phyloP scores from a whole-genome alignment of 257 asterid species.

The Nicotiana obtusifolia region DNA sequence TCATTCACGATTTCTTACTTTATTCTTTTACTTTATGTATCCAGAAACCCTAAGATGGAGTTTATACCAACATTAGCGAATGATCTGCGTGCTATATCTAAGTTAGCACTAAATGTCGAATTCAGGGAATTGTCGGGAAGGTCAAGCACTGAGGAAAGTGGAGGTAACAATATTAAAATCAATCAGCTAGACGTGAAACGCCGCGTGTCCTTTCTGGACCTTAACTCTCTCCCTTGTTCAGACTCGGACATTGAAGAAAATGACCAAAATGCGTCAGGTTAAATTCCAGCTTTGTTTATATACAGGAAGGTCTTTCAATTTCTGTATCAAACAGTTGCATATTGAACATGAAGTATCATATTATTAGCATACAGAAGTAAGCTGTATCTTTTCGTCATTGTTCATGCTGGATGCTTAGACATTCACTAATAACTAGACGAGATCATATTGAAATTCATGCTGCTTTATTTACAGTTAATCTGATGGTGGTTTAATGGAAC shows the following conservation, averaged over 20 bases:
- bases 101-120: not conserved
- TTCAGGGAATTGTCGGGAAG: not conserved
- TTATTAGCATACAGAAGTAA: not conserved
- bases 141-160: not conserved
- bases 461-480: not conserved
- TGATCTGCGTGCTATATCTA: slow-evolving; percentile 3
- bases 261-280: slow-evolving; percentile 18
- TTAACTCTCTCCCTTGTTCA: slow-evolving; percentile 20
- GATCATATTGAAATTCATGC: not conserved
- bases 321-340: not conserved
- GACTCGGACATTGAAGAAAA: slow-evolving; percentile 24
- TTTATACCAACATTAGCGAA: not conserved
- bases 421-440: not conserved
- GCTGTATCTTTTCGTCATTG: not conserved
- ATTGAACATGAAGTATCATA: not conserved
- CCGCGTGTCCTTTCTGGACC: slow-evolving; percentile 18
- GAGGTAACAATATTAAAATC: not conserved
- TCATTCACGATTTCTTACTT: not conserved
- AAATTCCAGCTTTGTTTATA: slow-evolving; percentile 7
- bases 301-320: not conserved
- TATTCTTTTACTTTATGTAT: not conserved
- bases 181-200: not conserved
- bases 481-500: not conserved
- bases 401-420: not conserved
- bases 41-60: not conserved